phyloP scores from a whole-genome alignment of 192 early-diverging fungal species.

The Mortierella hygrophila region DNA sequence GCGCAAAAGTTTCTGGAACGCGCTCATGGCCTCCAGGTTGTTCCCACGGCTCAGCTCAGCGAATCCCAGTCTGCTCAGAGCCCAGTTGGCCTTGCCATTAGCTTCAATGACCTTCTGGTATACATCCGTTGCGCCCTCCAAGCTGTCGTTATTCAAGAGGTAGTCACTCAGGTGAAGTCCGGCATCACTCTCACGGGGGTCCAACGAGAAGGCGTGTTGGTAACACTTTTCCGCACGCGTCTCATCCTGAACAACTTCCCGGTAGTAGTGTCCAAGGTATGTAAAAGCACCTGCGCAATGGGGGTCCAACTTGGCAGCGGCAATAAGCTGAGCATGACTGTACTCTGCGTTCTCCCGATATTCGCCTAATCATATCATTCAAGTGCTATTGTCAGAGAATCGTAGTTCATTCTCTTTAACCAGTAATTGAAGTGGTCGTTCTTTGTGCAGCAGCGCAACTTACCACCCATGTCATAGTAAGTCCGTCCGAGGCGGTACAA shows the following conservation, averaged over 20 bases:
- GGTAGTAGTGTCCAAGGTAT: conserved; percentile 87
- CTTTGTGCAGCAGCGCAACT: neutral
- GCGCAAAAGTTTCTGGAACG: conserved; percentile 89
- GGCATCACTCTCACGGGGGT: conserved; percentile 76
- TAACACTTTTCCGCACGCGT: conserved; percentile 86
- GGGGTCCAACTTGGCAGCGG: conserved; percentile 79
- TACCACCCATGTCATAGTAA: conserved; percentile 85
- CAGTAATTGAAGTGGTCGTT: neutral
- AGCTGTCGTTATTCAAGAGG: conserved; percentile 63
- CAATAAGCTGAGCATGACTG: conserved; percentile 77
- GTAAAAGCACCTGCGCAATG: conserved; percentile 75
- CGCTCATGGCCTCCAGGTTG: conserved; percentile 68
- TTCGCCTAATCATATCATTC: conserved; percentile 41
- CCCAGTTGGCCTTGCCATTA: conserved; percentile 74
- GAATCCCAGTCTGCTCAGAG: conserved; percentile 85
- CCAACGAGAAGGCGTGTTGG: conserved; percentile 80
- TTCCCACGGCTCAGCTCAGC: conserved; percentile 66
- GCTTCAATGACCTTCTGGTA: conserved; percentile 59
- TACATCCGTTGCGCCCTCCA: conserved; percentile 62
- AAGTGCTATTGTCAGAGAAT: neutral
- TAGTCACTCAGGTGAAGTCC: conserved; percentile 74
- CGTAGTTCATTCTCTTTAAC: neutral
- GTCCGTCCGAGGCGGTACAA: conserved; percentile 77
- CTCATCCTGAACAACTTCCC: conserved; percentile 71
- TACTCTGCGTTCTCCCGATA: conserved; percentile 71